Percentiles rank a stretch among this genome's conserved stretches.
These are phyloP conservation scores for Calonectria pseudoreteaudii DNA, from an alignment of 2,329 filamentous ascomycete genomes.

Conservation along the genomic window DNA sequence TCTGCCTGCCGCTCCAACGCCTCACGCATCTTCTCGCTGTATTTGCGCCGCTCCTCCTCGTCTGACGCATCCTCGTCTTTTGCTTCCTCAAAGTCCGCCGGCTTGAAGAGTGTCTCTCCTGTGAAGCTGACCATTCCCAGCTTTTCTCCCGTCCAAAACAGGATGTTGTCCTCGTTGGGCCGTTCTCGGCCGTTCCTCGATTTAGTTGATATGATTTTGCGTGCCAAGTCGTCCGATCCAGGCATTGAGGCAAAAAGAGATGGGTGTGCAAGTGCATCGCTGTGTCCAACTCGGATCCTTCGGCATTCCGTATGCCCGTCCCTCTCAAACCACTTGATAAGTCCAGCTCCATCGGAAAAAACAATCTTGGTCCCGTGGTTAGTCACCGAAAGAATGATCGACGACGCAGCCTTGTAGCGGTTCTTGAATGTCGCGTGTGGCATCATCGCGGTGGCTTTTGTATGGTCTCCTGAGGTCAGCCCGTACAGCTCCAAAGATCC, in stretches of 20 bases:
- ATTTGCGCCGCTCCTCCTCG: constrained; percentile 68
- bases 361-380: constrained; percentile 86
- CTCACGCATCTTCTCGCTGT: constrained; percentile 78
- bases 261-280: constrained; percentile 57
- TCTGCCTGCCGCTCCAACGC: constrained; percentile 83
- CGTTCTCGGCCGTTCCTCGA: constrained; percentile 47
- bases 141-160: constrained; percentile 90
- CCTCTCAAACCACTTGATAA: constrained; percentile 90
- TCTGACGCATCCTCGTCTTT: constrained; percentile 58
- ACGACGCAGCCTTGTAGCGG: constrained; percentile 82
- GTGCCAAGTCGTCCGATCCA: constrained; percentile 77
- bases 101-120: constrained; percentile 58
- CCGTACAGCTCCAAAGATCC: constrained; percentile 91
- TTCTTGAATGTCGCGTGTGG: constrained; percentile 75
- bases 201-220: constrained; percentile 79
- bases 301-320: constrained; percentile 77
- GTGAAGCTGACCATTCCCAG: constrained; percentile 79
- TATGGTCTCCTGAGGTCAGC: constrained; percentile 53
- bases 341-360: constrained; percentile 85
- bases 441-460: constrained; percentile 40
- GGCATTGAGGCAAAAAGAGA: constrained; percentile 66
- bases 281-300: constrained; percentile 66
- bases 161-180: constrained; percentile 73
- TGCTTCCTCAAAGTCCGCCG: constrained; percentile 63
- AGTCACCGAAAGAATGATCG: constrained; percentile 84